Conservation (phyloP, 352 stramenopile genomes). For the Globisporangium recalcitrans region DNA sequence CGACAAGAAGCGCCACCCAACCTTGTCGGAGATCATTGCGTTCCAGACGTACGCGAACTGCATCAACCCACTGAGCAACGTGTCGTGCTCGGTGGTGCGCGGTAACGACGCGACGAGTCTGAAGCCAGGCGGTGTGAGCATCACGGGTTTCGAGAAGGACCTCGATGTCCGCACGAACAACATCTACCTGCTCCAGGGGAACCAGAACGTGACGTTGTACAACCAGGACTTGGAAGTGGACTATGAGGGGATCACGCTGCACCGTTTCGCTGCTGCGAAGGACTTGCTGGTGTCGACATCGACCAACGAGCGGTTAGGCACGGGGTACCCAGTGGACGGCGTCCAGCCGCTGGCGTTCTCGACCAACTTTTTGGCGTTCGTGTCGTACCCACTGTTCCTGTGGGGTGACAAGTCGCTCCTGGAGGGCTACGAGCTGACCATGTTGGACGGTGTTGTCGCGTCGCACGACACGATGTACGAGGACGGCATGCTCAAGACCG, state of each 20-base stretch:
- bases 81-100: constrained; percentile 48
- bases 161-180: constrained; percentile 28
- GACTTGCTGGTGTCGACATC: constrained; percentile 27
- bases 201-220: constrained; percentile 59
- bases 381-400: constrained; percentile 59
- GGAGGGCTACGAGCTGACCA: constrained; percentile 43
- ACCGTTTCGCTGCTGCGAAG: constrained; percentile 40
- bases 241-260: constrained; percentile 40
- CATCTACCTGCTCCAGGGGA: constrained; percentile 51
- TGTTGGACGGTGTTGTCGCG: constrained; percentile 38
- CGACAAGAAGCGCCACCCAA: constrained; percentile 47
- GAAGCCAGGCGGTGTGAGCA: constrained; percentile 34
- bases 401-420: constrained; percentile 44
- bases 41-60: constrained; percentile 56
- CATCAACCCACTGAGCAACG: constrained; percentile 34
- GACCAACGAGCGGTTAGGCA: constrained; percentile 33
- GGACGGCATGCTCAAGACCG: constrained; percentile 31
- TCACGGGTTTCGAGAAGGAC: constrained; percentile 41
- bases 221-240: constrained; percentile 38
- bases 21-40: constrained; percentile 34
- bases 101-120: constrained; percentile 52
- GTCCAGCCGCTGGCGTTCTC: constrained; percentile 49
- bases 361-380: constrained; percentile 46
- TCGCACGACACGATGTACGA: constrained; percentile 40
- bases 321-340: constrained; percentile 39